These are phyloP conservation scores for Microstroma glucosiphilum DNA, from an alignment of 1,284 basidiomycete genomes.

Conservation along the genomic window DNA sequence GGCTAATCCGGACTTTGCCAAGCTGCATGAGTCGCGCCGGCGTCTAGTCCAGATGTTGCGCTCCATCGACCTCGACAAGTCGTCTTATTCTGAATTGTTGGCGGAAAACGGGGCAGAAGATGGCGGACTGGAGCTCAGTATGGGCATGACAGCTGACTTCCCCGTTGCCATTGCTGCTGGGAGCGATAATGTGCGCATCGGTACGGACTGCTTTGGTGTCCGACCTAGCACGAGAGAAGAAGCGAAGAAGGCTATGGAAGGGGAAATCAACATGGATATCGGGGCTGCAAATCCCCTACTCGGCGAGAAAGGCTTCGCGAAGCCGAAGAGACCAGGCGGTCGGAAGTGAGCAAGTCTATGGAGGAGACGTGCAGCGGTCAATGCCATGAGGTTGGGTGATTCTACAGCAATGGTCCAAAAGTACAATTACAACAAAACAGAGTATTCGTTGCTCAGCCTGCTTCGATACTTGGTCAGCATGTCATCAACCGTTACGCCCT, in stretches of 20 bases:
- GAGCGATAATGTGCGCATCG: slow-evolving; percentile 81
- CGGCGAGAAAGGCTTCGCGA: slow-evolving; percentile 4
- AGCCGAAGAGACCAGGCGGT: not conserved
- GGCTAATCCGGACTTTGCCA: slow-evolving; percentile 77
- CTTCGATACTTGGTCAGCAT: too few relatives aligned
- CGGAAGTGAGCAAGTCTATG: too few relatives aligned
- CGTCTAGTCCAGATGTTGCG: slow-evolving; percentile 55
- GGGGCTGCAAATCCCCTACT: not conserved
- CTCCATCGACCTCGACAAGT: not conserved
- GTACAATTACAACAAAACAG: too few relatives aligned
- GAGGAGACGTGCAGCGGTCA: too few relatives aligned
- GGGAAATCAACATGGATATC: slow-evolving; percentile 16
- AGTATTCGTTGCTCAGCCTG: too few relatives aligned
- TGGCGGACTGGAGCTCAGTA: slow-evolving; percentile 70
- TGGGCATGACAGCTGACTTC: slow-evolving; percentile 98
- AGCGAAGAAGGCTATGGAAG: slow-evolving; percentile 37
- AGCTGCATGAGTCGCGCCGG: slow-evolving; percentile 63
- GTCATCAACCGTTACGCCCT: too few relatives aligned
- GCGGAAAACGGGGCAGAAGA: too few relatives aligned
- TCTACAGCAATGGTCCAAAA: too few relatives aligned
- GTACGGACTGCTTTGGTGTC: slow-evolving; percentile 80
- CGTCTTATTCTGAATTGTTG: not conserved
- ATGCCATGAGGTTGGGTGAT: too few relatives aligned
- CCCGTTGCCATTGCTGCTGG: slow-evolving; percentile 76
- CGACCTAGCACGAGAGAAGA: slow-evolving; percentile 39